A percentile compares a stretch with the other conserved stretches of the same genome.
Conservation (phyloP, 2,329 filamentous ascomycete genomes). For the Arachnomyces sp. region DNA sequence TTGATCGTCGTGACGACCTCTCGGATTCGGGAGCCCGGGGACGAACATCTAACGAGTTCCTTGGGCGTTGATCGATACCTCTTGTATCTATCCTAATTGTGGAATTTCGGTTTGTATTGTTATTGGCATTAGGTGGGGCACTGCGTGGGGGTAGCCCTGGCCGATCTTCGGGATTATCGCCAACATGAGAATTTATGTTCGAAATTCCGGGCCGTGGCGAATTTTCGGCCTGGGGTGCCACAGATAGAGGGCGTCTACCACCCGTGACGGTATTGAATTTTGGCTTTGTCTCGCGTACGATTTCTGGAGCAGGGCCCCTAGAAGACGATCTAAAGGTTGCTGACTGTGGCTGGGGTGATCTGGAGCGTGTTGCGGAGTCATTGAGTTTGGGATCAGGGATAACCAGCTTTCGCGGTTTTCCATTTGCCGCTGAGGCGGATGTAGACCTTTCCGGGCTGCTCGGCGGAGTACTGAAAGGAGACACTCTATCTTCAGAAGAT, state of each 20-base stretch:
- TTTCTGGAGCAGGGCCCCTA: conserved; percentile 17
- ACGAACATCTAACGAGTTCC: conserved; percentile 11
- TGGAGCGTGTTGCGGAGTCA: conserved; percentile 15
- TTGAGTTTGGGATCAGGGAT: neutral
- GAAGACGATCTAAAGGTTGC: conserved; percentile 6
- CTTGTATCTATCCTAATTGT: neutral
- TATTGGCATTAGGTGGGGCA: neutral
- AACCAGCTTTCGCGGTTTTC: conserved; percentile 2
- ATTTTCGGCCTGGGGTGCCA: too few relatives aligned
- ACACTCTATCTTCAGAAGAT: conserved; percentile 45
- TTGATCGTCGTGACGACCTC: conserved; percentile 13
- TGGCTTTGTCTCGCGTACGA: conserved; percentile 23
- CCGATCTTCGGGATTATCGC: conserved; percentile 35
- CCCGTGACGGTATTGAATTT: neutral
- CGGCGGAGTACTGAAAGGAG: conserved; percentile 82
- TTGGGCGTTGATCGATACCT: neutral
- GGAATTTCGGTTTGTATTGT: too few relatives aligned
- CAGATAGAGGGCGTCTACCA: conserved; percentile 4
- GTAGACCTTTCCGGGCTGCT: conserved; percentile 57
- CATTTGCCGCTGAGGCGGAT: conserved; percentile 27
- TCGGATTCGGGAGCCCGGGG: conserved; percentile 4
- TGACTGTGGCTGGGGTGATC: conserved; percentile 14
- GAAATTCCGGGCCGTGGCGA: too few relatives aligned
- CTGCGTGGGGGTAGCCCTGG: conserved; percentile 42
- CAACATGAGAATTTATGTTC: conserved; percentile 17